Evolutionary conservation across 257 asterid genomes (phyloP).

Genomic region (Eustoma russellianum): DNA sequence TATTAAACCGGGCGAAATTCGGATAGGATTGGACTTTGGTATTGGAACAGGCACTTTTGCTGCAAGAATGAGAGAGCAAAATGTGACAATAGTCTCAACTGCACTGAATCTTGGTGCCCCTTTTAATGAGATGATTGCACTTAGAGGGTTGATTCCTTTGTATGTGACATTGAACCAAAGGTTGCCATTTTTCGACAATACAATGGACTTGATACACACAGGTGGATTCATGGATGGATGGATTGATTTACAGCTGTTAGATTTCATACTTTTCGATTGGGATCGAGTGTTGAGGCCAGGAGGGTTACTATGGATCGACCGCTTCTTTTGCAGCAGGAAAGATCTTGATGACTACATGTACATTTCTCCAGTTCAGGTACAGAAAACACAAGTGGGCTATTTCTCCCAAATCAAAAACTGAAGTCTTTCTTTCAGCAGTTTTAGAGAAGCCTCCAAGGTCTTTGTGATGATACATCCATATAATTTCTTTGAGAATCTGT

Average conservation of each 20-base stretch:
- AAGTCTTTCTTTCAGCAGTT: slow-evolving; percentile 76
- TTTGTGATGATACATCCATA: slow-evolving; percentile 18
- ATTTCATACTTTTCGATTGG: slow-evolving; percentile 83
- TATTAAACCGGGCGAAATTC: slow-evolving; percentile 49
- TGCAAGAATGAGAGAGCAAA: slow-evolving; percentile 74
- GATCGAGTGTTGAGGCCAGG: slow-evolving; percentile 85
- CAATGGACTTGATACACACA: slow-evolving; percentile 82
- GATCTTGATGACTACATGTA: slow-evolving; percentile 77
- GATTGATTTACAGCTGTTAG: slow-evolving; percentile 70
- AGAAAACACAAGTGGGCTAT: slow-evolving; percentile 73
- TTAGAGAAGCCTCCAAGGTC: slow-evolving; percentile 85
- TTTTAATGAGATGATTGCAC: slow-evolving; percentile 70
- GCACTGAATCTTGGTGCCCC: slow-evolving; percentile 88
- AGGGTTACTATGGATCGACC: slow-evolving; percentile 74
- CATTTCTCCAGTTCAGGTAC: slow-evolving; percentile 81
- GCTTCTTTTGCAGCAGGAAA: slow-evolving; percentile 72
- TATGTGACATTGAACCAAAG: slow-evolving; percentile 72
- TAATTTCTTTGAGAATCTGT: no score
- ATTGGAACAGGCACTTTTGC: slow-evolving; percentile 84
- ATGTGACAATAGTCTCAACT: slow-evolving; percentile 59
- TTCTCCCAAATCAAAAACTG: slow-evolving; percentile 68
- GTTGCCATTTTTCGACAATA: slow-evolving; percentile 83
- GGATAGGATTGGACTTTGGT: slow-evolving; percentile 71
- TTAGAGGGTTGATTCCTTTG: slow-evolving; percentile 69
- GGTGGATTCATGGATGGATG: slow-evolving; percentile 86